phyloP scores from a whole-genome alignment of 176 grass and related monocot genomes.

The Oryza meyeriana region DNA sequence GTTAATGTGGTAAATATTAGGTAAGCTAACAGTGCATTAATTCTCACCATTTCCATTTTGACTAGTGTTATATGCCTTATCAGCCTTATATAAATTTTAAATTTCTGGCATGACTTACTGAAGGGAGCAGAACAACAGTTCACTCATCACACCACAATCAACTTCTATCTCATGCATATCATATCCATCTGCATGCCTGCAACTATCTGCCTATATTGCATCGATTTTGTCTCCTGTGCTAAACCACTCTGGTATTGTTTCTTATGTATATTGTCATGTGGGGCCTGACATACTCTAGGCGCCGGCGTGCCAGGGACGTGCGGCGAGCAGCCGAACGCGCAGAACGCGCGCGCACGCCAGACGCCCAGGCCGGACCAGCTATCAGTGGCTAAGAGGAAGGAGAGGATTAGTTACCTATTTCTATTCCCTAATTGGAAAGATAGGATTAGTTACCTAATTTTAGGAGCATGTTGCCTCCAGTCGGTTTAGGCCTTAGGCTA shows the following conservation, averaged over 20 bases:
- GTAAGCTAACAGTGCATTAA: constrained; percentile 29
- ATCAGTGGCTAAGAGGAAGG: no score
- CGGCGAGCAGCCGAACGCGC: no score
- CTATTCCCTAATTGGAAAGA: no score
- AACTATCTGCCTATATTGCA: background rate
- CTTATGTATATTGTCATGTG: background rate
- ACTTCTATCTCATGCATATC: constrained; percentile 2
- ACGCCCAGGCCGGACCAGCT: no score
- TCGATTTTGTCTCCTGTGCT: constrained; percentile 1
- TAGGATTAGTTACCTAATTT: no score
- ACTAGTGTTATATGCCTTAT: background rate
- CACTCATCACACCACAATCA: background rate
- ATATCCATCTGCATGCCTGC: background rate
- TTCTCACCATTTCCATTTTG: background rate
- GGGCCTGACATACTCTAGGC: no score
- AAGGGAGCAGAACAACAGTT: background rate
- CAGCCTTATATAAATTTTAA: background rate
- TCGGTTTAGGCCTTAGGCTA: no score
- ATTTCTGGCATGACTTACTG: constrained; percentile 10
- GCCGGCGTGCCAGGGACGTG: no score
- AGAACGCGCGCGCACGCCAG: no score
- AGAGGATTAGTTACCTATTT: no score
- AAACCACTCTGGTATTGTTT: background rate
- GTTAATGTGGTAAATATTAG: constrained; percentile 86
- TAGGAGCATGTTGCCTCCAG: no score